These are phyloP conservation scores for Groenewaldozyma tartarivorans DNA, from an alignment of 805 yeast genomes.

Conservation along the genomic window DNA sequence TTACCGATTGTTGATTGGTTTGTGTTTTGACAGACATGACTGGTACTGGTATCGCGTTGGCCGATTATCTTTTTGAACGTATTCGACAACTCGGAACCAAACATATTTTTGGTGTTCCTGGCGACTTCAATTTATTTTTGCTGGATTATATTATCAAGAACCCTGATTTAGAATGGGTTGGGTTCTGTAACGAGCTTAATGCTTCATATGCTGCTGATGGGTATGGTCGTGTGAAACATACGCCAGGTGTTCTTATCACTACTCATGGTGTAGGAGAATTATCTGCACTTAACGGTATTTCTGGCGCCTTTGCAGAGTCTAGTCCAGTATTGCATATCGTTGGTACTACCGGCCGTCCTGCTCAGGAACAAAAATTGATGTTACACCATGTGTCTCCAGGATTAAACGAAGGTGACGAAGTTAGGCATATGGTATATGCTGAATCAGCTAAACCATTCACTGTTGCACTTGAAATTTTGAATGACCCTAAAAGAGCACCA, in stretches of 20 bases:
- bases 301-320: constrained; percentile 76
- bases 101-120: constrained; percentile 35
- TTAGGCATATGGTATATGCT: constrained; percentile 61
- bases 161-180: constrained; percentile 57
- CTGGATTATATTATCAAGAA: constrained; percentile 30
- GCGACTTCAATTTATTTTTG: constrained; percentile 35
- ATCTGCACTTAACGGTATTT: constrained; percentile 71
- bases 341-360: constrained; percentile 51
- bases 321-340: constrained; percentile 78
- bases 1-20: no score
- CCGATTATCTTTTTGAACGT: constrained; percentile 27
- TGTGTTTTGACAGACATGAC: no score
- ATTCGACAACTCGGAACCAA: constrained; percentile 26
- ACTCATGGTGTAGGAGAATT: constrained; percentile 90
- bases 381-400: constrained; percentile 33
- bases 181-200: constrained; percentile 81
- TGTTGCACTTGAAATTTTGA: constrained; percentile 45
- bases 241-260: constrained; percentile 59
- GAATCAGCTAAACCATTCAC: constrained; percentile 49
- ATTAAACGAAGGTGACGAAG: constrained; percentile 28
- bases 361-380: constrained; percentile 27
- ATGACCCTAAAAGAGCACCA: constrained; percentile 38
- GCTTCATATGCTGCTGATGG: constrained; percentile 91
- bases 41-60: constrained; percentile 16
- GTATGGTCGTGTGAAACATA: constrained; percentile 54